phyloP scores from a whole-genome alignment of 2,329 filamentous ascomycete genomes.

The Fusarium coicis region DNA sequence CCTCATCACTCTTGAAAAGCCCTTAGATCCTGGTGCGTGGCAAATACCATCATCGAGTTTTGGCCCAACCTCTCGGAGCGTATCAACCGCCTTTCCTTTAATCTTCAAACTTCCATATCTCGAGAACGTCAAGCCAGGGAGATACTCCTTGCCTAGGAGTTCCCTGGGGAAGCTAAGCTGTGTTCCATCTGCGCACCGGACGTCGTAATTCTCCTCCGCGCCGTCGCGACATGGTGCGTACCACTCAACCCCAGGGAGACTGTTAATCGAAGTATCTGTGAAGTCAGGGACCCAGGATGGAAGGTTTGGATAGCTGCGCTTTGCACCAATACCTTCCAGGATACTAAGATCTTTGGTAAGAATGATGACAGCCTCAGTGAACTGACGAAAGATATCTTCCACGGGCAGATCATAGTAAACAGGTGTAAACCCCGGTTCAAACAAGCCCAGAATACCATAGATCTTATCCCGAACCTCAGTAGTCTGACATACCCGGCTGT shows the following conservation, averaged over 20 bases:
- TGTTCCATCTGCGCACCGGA: background rate
- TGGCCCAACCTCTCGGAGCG: background rate
- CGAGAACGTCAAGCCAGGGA: background rate
- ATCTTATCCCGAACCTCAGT: constrained; percentile 15
- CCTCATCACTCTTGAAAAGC: background rate
- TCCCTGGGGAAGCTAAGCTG: background rate
- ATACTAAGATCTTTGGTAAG: background rate
- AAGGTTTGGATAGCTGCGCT: background rate
- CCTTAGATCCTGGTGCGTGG: background rate
- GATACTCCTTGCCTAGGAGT: background rate
- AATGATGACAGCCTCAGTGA: background rate
- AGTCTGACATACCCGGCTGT: constrained; percentile 13
- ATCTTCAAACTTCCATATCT: background rate
- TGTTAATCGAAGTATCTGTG: background rate
- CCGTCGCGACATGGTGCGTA: background rate
- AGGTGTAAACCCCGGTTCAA: background rate
- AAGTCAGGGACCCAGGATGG: constrained; percentile 27
- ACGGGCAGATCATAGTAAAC: background rate
- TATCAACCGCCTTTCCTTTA: constrained; percentile 12
- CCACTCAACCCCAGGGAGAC: background rate
- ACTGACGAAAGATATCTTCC: constrained; percentile 14
- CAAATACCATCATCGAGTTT: background rate
- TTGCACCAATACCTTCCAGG: background rate
- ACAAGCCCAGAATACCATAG: constrained; percentile 13
- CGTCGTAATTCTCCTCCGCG: background rate